These are phyloP conservation scores for Aureoboletus auriporus DNA, from an alignment of 768 basidiomycete genomes.

Conservation along the genomic window DNA sequence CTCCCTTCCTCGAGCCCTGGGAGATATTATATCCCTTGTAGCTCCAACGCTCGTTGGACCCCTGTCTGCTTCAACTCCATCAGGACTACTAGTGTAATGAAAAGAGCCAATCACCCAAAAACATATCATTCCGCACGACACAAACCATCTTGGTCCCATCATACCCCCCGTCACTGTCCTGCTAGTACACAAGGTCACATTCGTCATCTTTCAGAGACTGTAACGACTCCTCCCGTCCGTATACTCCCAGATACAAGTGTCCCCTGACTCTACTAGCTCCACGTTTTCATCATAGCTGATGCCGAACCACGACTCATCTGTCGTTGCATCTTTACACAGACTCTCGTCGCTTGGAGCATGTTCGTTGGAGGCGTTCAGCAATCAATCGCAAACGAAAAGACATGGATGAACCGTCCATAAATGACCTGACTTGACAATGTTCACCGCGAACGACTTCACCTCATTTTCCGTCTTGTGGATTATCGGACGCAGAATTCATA, in stretches of 20 bases:
- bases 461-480: conserved; percentile 21
- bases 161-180: no score
- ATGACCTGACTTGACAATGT: conserved; percentile 19
- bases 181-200: no score
- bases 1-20: conserved; percentile 3
- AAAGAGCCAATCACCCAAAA: background rate
- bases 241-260: no score
- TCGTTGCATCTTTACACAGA: conserved; percentile 8
- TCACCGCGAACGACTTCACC: conserved; percentile 14
- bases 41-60: conserved; percentile 22
- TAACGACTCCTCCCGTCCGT: no score
- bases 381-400: background rate
- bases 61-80: no score
- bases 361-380: conserved; percentile 2
- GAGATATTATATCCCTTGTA: conserved; percentile 9
- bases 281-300: no score
- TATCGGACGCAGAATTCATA: conserved; percentile 18
- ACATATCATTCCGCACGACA: no score
- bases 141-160: no score
- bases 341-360: conserved; percentile 12
- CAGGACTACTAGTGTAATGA: no score
- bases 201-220: no score
- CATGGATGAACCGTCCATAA: conserved; percentile 16
- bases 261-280: conserved; percentile 5
- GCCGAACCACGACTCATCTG: background rate